Conservation (phyloP, 2,329 filamentous ascomycete genomes). For the Fusarium pseudoanthophilum region DNA sequence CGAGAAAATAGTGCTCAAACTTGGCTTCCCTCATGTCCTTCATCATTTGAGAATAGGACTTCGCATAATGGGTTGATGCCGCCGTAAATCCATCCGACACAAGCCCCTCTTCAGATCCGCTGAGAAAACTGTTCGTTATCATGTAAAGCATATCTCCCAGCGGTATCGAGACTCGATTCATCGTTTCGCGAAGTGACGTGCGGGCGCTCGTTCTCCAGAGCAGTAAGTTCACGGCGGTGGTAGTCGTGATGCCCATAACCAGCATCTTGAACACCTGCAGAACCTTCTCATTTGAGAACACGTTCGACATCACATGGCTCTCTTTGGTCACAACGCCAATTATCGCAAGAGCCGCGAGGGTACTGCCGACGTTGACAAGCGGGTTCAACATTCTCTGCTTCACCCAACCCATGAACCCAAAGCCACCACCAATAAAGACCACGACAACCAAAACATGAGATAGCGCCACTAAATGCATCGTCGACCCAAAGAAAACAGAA, state of each 20-base stretch:
- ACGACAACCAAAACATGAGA: constrained; percentile 84
- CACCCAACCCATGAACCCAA: constrained; percentile 89
- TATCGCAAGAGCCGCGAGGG: constrained; percentile 85
- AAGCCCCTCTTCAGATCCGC: constrained; percentile 82
- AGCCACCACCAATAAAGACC: constrained; percentile 84
- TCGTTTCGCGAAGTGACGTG: constrained; percentile 74
- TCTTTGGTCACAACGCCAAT: constrained; percentile 93
- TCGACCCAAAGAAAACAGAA: constrained; percentile 79
- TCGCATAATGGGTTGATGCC: constrained; percentile 70
- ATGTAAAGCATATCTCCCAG: constrained; percentile 83
- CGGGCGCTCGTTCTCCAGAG: constrained; percentile 84
- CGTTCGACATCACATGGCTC: constrained; percentile 84
- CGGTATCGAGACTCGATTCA: constrained; percentile 77
- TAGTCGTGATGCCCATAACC: constrained; percentile 76
- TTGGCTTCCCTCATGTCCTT: constrained; percentile 87
- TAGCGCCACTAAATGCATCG: constrained; percentile 71
- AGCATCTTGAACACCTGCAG: constrained; percentile 85
- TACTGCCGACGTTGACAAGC: constrained; percentile 85
- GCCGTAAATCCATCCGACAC: constrained; percentile 71
- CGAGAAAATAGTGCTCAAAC: constrained; percentile 85
- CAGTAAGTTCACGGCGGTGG: constrained; percentile 77
- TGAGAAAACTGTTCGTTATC: constrained; percentile 85
- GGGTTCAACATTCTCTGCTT: constrained; percentile 83
- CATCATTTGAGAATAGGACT: constrained; percentile 74
- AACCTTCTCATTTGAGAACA: constrained; percentile 84